These are phyloP conservation scores for Candolleomyces eurysporus DNA, from an alignment of 768 basidiomycete genomes.

Conservation along the genomic window DNA sequence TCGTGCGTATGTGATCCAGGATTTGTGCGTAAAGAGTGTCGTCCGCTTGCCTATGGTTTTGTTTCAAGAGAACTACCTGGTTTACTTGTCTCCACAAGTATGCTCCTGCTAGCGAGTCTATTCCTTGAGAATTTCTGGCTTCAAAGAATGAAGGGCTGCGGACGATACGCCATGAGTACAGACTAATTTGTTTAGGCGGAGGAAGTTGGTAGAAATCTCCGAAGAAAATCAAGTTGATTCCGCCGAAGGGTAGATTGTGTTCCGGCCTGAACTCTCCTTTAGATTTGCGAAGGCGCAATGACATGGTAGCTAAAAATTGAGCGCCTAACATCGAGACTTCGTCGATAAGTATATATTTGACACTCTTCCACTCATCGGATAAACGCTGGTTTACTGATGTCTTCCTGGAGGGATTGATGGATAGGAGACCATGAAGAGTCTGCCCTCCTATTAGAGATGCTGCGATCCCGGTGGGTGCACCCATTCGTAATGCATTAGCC, in stretches of 20 bases:
- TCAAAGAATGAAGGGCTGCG: slow-evolving; percentile 2
- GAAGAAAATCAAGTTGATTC: slow-evolving; percentile 27
- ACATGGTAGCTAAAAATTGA: slow-evolving; percentile 17
- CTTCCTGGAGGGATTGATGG: slow-evolving; percentile 8
- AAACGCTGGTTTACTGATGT: background rate
- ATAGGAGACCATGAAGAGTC: slow-evolving; percentile 25
- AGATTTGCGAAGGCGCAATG: slow-evolving; percentile 15
- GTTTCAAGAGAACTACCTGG: slow-evolving; percentile 9
- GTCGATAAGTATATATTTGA: slow-evolving; percentile 20
- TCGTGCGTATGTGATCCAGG: slow-evolving; percentile 5
- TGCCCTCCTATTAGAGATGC: slow-evolving; percentile 24
- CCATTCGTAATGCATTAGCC: slow-evolving; percentile 10
- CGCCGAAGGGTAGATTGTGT: slow-evolving; percentile 28
- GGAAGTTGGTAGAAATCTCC: slow-evolving; percentile 13
- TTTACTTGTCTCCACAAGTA: slow-evolving; percentile 12
- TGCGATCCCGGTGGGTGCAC: slow-evolving; percentile 28
- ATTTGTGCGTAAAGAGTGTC: slow-evolving; percentile 12
- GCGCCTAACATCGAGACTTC: slow-evolving; percentile 18
- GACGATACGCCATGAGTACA: slow-evolving; percentile 14
- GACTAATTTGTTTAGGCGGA: slow-evolving; percentile 13
- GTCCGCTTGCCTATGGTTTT: slow-evolving; percentile 12
- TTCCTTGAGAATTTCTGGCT: background rate
- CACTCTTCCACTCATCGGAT: slow-evolving; percentile 13
- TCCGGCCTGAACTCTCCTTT: slow-evolving; percentile 11
- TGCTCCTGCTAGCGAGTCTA: slow-evolving; percentile 8